Base-by-base conservation (phyloP, 2,329 filamentous ascomycete species). In the Colletotrichum plurivorum region DNA sequence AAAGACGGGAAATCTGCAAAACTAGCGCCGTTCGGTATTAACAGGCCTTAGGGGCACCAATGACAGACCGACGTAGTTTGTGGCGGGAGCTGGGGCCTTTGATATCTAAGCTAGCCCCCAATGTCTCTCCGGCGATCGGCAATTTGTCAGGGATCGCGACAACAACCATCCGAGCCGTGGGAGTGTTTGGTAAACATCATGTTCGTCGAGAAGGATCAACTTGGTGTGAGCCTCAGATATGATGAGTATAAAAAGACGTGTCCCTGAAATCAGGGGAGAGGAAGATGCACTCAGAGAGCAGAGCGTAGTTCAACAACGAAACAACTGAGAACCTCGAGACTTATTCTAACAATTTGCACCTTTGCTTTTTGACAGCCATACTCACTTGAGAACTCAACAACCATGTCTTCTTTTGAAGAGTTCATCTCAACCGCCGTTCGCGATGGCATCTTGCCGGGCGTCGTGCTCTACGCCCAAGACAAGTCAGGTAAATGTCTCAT, bases 401-500 rank as follows among this genome's bases (percentile, higher is more conserved):
- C 20, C 13, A 71, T 71, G 70, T 36, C 52, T 8, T 57, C 64
- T 6, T 71, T 71, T 12, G 70, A 71, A 13, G 68, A 63, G 2
- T 45, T 41, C 2, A 63, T 71, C n/a, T 46, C 60, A 15, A 10
- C 55, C 5, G 70, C 63, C 2, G 68, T 69, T 18, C 56, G 60
- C 4, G 62, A 71, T n/a, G 60, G 27, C 25, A 57, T 64, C 13
- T 49, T 71, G 3, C 68, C 68, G 5, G 68, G 70, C 13, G 60
- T 64, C 5, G 63, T 71, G 31, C 61, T 71, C 15, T 60, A 55
- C 13, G 68, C 70, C 12, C 43, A 46, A 4, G 63, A 71, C 31
- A 68, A 64, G 25, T 65, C 60, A 10, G 56, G 70, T 71, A 13
- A 46, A 45, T 22, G 5, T 43, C 41, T 43, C 6, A 13, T 8